A percentile compares a stretch with the other conserved stretches of the same genome.
Conservation (phyloP, 1,139 yeast genomes). For the Geotrichum candidum region DNA sequence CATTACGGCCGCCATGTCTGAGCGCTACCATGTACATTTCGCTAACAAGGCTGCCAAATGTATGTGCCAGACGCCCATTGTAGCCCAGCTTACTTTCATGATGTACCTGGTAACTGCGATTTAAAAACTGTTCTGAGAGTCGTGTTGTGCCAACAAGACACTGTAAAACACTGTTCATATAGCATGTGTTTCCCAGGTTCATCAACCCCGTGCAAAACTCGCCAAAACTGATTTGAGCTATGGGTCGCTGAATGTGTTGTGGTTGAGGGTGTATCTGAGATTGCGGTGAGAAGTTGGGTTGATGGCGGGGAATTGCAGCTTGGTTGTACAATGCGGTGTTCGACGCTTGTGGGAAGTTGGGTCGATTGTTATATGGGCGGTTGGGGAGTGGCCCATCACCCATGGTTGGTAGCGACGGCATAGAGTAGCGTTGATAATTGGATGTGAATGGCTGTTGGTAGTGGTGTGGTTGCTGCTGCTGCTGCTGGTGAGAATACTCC, state of each 20-base stretch:
- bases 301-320: background rate
- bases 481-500: background rate
- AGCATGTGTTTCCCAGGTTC: constrained; percentile 88
- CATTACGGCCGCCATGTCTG: constrained; percentile 31
- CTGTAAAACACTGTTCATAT: constrained; percentile 86
- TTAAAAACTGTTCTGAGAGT: constrained; percentile 44
- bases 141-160: constrained; percentile 57
- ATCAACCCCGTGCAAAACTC: constrained; percentile 52
- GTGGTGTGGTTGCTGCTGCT: background rate
- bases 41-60: constrained; percentile 60
- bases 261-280: background rate
- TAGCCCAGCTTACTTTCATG: constrained; percentile 73
- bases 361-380: background rate
- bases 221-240: constrained; percentile 3
- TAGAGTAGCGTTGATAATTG: constrained; percentile 4
- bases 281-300: background rate
- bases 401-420: constrained; percentile 8
- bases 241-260: background rate
- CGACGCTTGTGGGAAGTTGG: background rate
- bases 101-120: constrained; percentile 68
- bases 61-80: constrained; percentile 71
- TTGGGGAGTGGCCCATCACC: background rate
- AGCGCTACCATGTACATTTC: constrained; percentile 42
- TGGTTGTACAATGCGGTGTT: background rate
- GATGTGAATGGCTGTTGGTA: background rate